phyloP scores from a whole-genome alignment of 441 rosid genomes.

The Bocquillonia castaneifolia region DNA sequence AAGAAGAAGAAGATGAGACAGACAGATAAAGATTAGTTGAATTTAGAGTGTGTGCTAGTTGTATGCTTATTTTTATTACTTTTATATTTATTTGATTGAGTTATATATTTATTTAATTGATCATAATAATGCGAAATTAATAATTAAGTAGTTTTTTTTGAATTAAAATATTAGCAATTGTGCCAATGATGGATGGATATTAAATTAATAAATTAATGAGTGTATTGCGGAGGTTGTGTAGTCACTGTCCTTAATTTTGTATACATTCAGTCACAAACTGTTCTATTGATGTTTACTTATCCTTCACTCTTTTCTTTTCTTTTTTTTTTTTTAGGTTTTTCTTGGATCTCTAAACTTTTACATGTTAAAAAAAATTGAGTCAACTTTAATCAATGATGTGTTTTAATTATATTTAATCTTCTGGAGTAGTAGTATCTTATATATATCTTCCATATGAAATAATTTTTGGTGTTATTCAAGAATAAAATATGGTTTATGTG shows the following conservation, averaged over 20 bases:
- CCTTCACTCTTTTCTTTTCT: not conserved
- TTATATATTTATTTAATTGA: too few relatives aligned
- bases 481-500: too few relatives aligned
- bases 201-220: too few relatives aligned
- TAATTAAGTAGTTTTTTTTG: not conserved
- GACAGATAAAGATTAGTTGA: not conserved
- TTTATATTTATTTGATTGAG: too few relatives aligned
- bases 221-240: conserved; percentile 17
- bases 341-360: conserved; percentile 18
- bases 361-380: not conserved
- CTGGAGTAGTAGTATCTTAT: not conserved
- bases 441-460: not conserved
- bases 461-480: not conserved
- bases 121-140: not conserved
- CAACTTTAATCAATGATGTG: not conserved
- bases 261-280: not conserved
- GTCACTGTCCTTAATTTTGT: conserved; percentile 22
- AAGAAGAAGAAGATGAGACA: not conserved
- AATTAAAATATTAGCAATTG: too few relatives aligned
- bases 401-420: not conserved
- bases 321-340: not conserved
- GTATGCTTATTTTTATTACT: not conserved
- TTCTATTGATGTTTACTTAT: not conserved
- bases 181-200: not conserved
- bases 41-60: not conserved